These are phyloP conservation scores for Brassica balearica DNA, from an alignment of 441 rosid species.

Conservation along the genomic window DNA sequence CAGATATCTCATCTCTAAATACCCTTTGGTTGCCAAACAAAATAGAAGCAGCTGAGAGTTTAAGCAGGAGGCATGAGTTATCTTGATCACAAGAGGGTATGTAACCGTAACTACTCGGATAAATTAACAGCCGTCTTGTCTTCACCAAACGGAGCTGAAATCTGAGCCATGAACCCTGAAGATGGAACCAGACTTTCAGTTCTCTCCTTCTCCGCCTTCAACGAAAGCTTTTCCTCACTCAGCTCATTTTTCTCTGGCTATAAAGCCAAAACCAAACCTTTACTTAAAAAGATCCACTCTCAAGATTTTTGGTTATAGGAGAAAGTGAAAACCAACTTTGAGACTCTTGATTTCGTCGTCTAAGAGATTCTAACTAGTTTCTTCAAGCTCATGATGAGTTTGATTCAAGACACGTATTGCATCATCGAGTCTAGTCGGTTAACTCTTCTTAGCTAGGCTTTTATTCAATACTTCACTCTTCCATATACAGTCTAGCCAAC, in stretches of 20 bases:
- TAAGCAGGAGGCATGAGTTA: conserved; percentile 86
- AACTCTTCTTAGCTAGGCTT: too few relatives aligned
- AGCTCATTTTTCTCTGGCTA: conserved; percentile 93
- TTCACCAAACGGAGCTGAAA: conserved; percentile 62
- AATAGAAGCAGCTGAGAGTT: conserved; percentile 8
- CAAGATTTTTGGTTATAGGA: neutral
- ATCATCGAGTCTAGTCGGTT: too few relatives aligned
- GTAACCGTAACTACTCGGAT: conserved; percentile 66
- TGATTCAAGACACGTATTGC: too few relatives aligned
- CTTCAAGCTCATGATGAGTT: too few relatives aligned
- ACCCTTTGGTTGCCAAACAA: too few relatives aligned
- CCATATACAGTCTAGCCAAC: too few relatives aligned
- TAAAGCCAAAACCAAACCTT: conserved; percentile 1
- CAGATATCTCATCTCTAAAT: too few relatives aligned
- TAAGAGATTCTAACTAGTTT: too few relatives aligned
- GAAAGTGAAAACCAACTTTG: conserved; percentile 56
- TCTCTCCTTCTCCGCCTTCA: conserved; percentile 74
- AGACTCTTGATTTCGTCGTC: conserved; percentile 46
- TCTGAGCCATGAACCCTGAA: conserved; percentile 60
- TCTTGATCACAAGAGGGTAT: conserved; percentile 85
- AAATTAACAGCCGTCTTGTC: conserved; percentile 66
- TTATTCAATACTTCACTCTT: too few relatives aligned
- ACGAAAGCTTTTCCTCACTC: conserved; percentile 75
- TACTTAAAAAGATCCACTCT: neutral
- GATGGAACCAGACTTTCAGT: conserved; percentile 62